A percentile compares a stretch with the other conserved stretches of the same genome.
These are phyloP conservation scores for Przewalskia tangutica DNA, from an alignment of 257 asterid genomes.

Conservation along the genomic window DNA sequence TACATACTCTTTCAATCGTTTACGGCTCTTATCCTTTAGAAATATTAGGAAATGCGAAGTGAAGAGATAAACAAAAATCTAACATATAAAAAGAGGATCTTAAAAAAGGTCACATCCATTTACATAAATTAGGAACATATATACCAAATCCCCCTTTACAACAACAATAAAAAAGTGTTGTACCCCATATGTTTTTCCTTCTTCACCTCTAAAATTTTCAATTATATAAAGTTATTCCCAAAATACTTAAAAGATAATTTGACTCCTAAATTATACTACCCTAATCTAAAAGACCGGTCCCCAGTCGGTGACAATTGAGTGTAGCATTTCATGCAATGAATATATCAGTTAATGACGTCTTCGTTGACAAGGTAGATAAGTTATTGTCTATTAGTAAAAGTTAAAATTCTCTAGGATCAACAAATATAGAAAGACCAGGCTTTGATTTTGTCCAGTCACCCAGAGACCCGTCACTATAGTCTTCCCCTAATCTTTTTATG, in stretches of 20 bases:
- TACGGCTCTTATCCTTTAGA: background rate
- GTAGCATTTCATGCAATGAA: no score
- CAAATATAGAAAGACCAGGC: conserved; percentile 69
- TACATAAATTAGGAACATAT: background rate
- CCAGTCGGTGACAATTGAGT: no score
- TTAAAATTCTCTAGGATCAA: conserved; percentile 81
- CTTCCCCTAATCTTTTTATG: conserved; percentile 61
- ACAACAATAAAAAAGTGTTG: background rate
- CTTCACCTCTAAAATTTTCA: background rate
- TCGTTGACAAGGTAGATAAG: no score
- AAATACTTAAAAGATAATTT: background rate
- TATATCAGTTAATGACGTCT: no score
- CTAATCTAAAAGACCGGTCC: background rate
- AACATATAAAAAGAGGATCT: background rate
- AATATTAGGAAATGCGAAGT: background rate
- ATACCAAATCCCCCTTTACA: background rate
- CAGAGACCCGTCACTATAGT: conserved; percentile 54
- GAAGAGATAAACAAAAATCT: background rate
- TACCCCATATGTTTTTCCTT: background rate
- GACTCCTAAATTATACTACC: background rate
- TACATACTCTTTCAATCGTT: background rate
- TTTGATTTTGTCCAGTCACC: conserved; percentile 91
- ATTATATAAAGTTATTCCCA: background rate
- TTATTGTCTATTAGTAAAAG: background rate
- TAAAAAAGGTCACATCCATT: background rate